Base-by-base conservation (phyloP, 768 basidiomycete species). In the Tylopilus sp. region DNA sequence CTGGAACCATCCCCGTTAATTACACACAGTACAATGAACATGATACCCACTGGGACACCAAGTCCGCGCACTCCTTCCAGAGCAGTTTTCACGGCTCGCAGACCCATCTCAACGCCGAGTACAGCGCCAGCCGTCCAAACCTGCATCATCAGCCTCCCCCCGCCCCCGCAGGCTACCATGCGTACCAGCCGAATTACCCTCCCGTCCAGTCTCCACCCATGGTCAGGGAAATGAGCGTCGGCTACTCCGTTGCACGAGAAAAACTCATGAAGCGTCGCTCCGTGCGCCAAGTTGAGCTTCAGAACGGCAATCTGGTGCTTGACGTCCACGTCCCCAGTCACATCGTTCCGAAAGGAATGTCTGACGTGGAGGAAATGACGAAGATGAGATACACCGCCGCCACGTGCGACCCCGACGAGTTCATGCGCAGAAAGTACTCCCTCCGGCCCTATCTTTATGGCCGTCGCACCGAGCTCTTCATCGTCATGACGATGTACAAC, bases 401-500 rank as follows among this genome's bases (percentile, higher is more conserved):
- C 2, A 92, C 91, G 2, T 92, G 90, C 63, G 92, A 93, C 69
- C 92, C 91, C 7, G 90, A 94, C 64, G 85, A 92, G 44, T 94
- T 93, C 71, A 85, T 88, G 82, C 69, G 78, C 26, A 82, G 77
- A 42, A 83, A 85, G 55, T 92, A 90, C 68, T 83, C 88, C 7
- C 79, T 94, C 22, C 77, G 92, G 22, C 92, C 84, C 6, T 93
- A 85, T 69, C 78, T 93, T 1, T 81, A 82, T 61, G 83, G 83
- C 51, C 86, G 93, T 49, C 78, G 85, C 48, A 96, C 93, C 10
- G 94, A 96, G 71, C 78, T 97, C 14, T 94, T 96, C 73, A 91
- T 97, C 61, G 92, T 95, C 37, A 90, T 96, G 84, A 96, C 93
- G 40, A 95, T 96, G 92, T 91, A 91, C 69, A 95, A 95, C 67